Evolutionary conservation across 1,139 yeast genomes (phyloP).

Genomic region (Geotrichum restrictum): DNA sequence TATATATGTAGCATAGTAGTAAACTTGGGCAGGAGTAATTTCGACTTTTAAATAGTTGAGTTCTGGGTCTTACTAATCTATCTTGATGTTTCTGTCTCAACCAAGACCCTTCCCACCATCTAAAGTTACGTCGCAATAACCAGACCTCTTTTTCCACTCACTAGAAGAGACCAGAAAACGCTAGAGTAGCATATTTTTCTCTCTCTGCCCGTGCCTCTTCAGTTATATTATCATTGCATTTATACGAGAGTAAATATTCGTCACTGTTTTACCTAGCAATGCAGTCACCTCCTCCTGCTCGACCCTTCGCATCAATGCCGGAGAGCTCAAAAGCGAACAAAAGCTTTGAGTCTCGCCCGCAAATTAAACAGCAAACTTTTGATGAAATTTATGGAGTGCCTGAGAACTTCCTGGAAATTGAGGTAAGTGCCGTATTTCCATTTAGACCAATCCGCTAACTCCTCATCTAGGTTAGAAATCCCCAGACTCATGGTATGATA

Average conservation of each 20-base stretch:
- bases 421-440: slow-evolving; percentile 44
- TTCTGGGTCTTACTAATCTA: not conserved
- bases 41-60: no score
- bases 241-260: no score
- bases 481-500: slow-evolving; percentile 64
- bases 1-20: no score
- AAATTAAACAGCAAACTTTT: slow-evolving; percentile 59
- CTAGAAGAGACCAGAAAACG: not conserved
- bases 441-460: slow-evolving; percentile 1
- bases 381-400: slow-evolving; percentile 91
- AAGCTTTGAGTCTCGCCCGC: slow-evolving; percentile 41
- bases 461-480: slow-evolving; percentile 51
- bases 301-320: slow-evolving; percentile 23
- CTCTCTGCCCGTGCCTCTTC: not conserved
- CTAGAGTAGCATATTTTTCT: not conserved
- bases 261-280: not conserved
- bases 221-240: not conserved
- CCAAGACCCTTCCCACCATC: slow-evolving; percentile 1
- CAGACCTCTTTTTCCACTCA: not conserved
- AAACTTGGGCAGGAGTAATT: no score
- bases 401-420: slow-evolving; percentile 89
- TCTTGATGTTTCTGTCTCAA: not conserved
- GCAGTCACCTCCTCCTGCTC: slow-evolving; percentile 19
- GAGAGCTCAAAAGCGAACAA: slow-evolving; percentile 22
- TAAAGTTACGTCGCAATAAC: not conserved